Evolutionary conservation across 2,329 filamentous ascomycete genomes (phyloP), one percentile per base, ranked within the genome.

Genomic region (Ophiocordyceps sinensis): DNA sequence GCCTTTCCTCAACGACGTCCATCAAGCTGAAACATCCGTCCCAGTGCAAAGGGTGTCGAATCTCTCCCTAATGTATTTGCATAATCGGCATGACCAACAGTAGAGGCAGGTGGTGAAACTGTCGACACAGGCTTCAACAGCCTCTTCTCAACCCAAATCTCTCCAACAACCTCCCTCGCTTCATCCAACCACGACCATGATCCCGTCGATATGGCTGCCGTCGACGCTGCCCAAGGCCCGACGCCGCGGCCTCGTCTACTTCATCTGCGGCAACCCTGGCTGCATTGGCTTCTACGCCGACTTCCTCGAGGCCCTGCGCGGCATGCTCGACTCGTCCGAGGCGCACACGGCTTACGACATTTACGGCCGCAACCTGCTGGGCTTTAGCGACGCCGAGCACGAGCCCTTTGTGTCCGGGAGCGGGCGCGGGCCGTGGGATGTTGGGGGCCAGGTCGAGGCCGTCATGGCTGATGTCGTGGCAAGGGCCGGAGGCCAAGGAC

Each of bases 261-360:
- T 85, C 58, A 68, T 89, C 34, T 75, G 80, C 26, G 84, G 84
- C 17, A 89, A 89, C 48, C 84, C 84, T 5, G 84, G 84, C 5
- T 66, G 86, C 15, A 72, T 87, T 39, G 73, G 71, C 42, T 89
- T 84, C 67, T 89, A 89, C 59, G 63, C 62, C 43, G 67, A 73
- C 31, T 89, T 86, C 57, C 65, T 87, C 11, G 63, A 63, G 0
- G 64, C 68, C 13, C 61, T 87, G 2, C 66, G 75, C 37, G 55
- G 59, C 1, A 59, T 75, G 12, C 61, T 85, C 12, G 63, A 71
- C 46, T 57, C 58, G 21, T 58, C 57, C 6, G 63, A 40, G 5
- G 28, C 19, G 5, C 26, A 45, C 37, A 53, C 59, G 7, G 55
- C 62, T 3, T 71, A 76, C 51, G 68, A 77, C 48, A 62, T 82